Base-by-base conservation (phyloP, 805 yeast genomes). In the Priceomyces fermenticarens region DNA sequence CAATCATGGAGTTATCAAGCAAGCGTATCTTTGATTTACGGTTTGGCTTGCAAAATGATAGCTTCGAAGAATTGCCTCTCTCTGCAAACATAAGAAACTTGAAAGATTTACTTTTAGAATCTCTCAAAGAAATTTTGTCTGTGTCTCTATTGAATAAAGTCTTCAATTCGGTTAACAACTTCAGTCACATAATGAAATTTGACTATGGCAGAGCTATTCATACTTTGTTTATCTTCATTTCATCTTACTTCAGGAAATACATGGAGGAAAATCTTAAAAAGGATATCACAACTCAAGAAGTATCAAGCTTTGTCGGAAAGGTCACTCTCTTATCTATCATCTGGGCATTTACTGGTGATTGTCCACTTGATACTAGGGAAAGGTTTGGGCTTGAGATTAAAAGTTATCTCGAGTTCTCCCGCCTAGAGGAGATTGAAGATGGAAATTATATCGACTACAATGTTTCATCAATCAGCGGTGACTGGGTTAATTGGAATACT, bases 301-400 rank as follows among this genome's bases (percentile, higher is more conserved):
- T 58, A 11, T 35, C 52, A 0, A 35, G 31, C 0, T 76, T 54
- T 49, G 55, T 65, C 10, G 44, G 39, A 2, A 73, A 70, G 43
- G 52, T 68, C 0, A 42, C 66, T 1, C 38, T 71, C 9, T 47
- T 72, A 12, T 51, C 81, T 0, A 31, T 78, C 11, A 55, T 74
- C 0, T 85, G 93, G 93, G 67, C 88, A 0, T 76, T 80, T 51
- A 68, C 79, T 0, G 91, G 91, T 1, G 87, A 81, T 47, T 58
- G 75, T 29, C 35, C 65, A 0, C 32, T 58, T 1, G 49, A 46
- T 0, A 77, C 70, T 1, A 66, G 81, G 32, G 58, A 55, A 7
- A 17, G 25, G 2, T 72, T 80, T 49, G 61, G 71, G 4, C 35
- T 43, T 2, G 48, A 49, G 13, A 32, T 78, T 8, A 15, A 53